These are phyloP conservation scores for Tulasnella sp. DNA, from an alignment of 768 basidiomycete genomes.

Conservation along the genomic window DNA sequence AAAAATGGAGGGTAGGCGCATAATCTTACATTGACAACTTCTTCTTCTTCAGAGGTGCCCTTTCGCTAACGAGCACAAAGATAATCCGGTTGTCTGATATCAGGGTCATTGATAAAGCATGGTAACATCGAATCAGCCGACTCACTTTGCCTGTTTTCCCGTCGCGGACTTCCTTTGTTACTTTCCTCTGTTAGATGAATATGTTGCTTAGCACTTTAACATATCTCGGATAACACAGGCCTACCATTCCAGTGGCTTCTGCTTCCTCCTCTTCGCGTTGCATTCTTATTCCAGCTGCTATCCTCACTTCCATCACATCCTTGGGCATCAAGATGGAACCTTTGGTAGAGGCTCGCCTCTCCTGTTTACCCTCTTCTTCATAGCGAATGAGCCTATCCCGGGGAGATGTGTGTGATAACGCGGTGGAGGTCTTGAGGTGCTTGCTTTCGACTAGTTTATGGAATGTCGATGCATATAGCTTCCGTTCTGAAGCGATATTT, in stretches of 20 bases:
- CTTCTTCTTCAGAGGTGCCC: conserved; percentile 31
- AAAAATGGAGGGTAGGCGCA: not conserved
- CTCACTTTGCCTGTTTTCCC: conserved; percentile 19
- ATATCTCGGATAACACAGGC: conserved; percentile 20
- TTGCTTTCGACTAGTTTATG: conserved; percentile 54
- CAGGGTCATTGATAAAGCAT: too few relatives aligned
- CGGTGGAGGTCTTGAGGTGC: conserved; percentile 72
- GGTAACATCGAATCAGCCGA: too few relatives aligned
- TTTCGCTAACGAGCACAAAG: not conserved
- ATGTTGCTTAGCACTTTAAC: not conserved
- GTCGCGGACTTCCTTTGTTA: not conserved
- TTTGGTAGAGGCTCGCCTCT: conserved; percentile 34
- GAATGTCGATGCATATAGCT: conserved; percentile 43
- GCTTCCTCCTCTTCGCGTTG: conserved; percentile 61
- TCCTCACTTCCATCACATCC: conserved; percentile 59
- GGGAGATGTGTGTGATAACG: conserved; percentile 65
- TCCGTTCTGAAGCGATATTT: conserved; percentile 21
- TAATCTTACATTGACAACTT: conserved; percentile 51
- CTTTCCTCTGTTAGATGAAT: conserved; percentile 6
- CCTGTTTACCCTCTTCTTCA: conserved; percentile 58
- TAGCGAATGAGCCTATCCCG: conserved; percentile 69
- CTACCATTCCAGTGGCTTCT: conserved; percentile 58
- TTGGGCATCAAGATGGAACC: conserved; percentile 66
- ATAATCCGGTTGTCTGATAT: conserved; percentile 44
- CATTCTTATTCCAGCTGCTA: conserved; percentile 47